A percentile compares a stretch with the other conserved stretches of the same genome.
Evolutionary conservation across 2,329 filamentous ascomycete genomes (phyloP).

Genomic region (Penicillium occitanis): DNA sequence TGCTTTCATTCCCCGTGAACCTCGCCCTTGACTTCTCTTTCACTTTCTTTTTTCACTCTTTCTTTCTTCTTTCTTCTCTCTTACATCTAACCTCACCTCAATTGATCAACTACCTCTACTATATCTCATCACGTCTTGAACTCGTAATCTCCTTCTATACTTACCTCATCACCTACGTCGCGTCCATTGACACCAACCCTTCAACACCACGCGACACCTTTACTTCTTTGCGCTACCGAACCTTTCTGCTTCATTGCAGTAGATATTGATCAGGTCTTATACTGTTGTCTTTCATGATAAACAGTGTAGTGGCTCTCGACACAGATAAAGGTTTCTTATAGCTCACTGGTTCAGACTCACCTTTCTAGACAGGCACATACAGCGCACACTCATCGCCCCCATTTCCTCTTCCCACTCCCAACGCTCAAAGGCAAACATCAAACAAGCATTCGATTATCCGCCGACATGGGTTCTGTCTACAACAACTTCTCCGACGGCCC

Average conservation of each 20-base stretch:
- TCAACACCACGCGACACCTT: conserved; percentile 1
- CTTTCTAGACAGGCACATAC: conserved; percentile 34
- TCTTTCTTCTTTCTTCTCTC: conserved; percentile 19
- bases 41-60: conserved; percentile 14
- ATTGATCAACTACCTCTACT: neutral
- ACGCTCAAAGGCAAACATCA: neutral
- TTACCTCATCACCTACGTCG: conserved; percentile 23
- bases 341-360: conserved; percentile 39
- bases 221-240: conserved; percentile 13
- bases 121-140: neutral
- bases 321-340: conserved; percentile 34
- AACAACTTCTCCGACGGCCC: conserved; percentile 43
- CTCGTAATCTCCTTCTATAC: neutral
- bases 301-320: neutral
- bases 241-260: conserved; percentile 12
- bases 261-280: neutral
- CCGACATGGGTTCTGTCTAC: conserved; percentile 41
- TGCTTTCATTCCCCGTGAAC: conserved; percentile 12
- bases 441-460: neutral
- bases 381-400: conserved; percentile 6
- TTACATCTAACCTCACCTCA: neutral
- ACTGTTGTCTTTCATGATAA: conserved; percentile 9
- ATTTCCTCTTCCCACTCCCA: neutral
- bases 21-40: conserved; percentile 6
- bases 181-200: neutral